Base-by-base conservation (phyloP, 75 land plant genomes). In the Pinus albicaulis region DNA sequence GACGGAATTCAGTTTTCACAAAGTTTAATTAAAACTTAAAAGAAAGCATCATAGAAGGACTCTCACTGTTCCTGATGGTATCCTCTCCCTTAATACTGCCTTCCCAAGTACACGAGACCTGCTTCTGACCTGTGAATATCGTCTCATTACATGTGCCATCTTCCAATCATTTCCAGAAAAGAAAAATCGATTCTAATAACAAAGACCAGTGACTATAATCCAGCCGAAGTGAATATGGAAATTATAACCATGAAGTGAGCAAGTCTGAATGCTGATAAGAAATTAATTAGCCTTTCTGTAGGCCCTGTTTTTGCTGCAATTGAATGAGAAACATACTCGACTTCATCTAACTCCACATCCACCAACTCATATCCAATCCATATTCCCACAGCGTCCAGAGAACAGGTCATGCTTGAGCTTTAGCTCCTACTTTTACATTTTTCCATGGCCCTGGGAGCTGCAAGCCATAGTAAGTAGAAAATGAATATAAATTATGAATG, bases 391-490 rank as follows among this genome's bases (percentile, higher is more conserved):
- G 34, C 55, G 57, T 25, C 74, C 57, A 72, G 74, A 53, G 22
- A 72, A 55, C 57, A 72, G 74, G 74, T 55, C 74, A 52, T 55
- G 19, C 34, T 72, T 1, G 34, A 72, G 74, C 74, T 23, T 72
- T 72, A 72, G 57, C 74, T 53, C 74, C 74, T 72, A 25, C 53
- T 72, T 72, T 72, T 72, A 26, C 74, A 53, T 72, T 72, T 72
- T 26, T 72, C 74, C 74, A 72, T 72, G 57, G 74, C 74, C 74
- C 74, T 72, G 74, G 74, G 74, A 48, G 74, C 74, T 72, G 74
- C 57, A 72, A 52, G 25, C 5, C 28, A 72, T 25, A 7, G 16
- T 23, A 71, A 22, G 16, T 25, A 68, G 5, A 41, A 41, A 68
- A 41, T n/a, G 22, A 2, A 11, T 68, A 34, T n/a, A 38, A 68